These are phyloP conservation scores for Russula brevipes DNA, from an alignment of 768 basidiomycete species.

Conservation along the genomic window DNA sequence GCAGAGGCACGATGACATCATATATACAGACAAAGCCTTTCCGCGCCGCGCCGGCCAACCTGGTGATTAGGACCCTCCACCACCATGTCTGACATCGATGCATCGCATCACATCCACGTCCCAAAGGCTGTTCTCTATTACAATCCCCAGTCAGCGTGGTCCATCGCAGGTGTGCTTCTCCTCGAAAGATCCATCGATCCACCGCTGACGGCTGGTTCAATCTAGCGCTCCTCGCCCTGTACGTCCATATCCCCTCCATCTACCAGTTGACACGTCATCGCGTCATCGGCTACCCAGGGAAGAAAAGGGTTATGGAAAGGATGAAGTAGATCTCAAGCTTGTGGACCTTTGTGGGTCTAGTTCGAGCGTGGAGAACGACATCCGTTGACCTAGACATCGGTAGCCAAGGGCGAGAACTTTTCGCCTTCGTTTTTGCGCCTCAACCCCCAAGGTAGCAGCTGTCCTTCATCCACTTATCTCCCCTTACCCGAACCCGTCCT, in stretches of 20 bases:
- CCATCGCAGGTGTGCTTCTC: conserved; percentile 47
- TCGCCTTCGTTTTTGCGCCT: conserved; percentile 68
- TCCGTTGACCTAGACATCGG: conserved; percentile 1
- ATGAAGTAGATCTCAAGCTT: conserved; percentile 65
- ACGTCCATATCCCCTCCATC: conserved; percentile 6
- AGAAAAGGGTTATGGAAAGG: conserved; percentile 81
- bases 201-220: not conserved
- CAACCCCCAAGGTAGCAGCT: conserved; percentile 60
- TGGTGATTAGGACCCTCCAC: not conserved
- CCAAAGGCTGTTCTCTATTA: conserved; percentile 84
- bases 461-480: not conserved
- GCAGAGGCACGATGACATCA: too few relatives aligned
- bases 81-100: conserved; percentile 17
- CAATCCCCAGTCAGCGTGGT: conserved; percentile 56
- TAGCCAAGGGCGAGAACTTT: conserved; percentile 78
- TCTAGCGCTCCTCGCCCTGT: conserved; percentile 24
- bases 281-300: conserved; percentile 30
- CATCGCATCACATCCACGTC: conserved; percentile 26
- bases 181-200: not conserved
- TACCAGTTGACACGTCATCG: not conserved
- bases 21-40: too few relatives aligned
- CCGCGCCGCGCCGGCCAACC: too few relatives aligned
- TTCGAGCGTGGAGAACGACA: not conserved
- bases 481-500: conserved; percentile 1
- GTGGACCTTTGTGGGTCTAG: conserved; percentile 55